Percentiles rank a stretch among this genome's conserved stretches.
These are phyloP conservation scores for Davidsoniella neocaledoniae DNA, from an alignment of 2,329 filamentous ascomycete species.

Conservation along the genomic window DNA sequence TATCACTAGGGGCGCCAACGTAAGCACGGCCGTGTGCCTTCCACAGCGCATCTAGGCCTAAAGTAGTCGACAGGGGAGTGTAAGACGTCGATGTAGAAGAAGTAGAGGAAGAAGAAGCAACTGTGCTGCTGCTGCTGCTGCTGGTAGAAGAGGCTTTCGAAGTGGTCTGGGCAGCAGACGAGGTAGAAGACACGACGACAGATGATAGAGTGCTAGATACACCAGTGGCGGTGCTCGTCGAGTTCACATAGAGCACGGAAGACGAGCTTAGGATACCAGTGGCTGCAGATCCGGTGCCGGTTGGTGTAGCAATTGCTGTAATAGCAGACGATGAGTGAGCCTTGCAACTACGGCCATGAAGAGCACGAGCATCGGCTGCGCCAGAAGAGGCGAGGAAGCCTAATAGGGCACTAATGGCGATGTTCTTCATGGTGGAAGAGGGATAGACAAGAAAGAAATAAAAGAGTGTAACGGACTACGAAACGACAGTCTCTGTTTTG, in stretches of 20 bases:
- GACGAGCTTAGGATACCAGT: not conserved
- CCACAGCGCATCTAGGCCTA: constrained; percentile 1
- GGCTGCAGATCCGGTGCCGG: not conserved
- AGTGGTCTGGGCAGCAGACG: not conserved
- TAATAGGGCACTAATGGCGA: constrained; percentile 7
- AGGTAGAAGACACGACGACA: not conserved
- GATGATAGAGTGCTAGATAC: not conserved
- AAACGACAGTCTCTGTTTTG: not conserved
- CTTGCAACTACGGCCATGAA: constrained; percentile 5
- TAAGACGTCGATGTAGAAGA: not conserved
- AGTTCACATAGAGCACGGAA: not conserved
- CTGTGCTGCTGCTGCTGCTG: too few relatives aligned
- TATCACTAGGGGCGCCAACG: constrained; percentile 41
- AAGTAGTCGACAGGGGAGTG: not conserved
- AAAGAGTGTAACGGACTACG: not conserved
- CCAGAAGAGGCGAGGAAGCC: constrained; percentile 6
- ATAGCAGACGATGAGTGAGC: not conserved
- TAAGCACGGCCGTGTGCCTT: constrained; percentile 24
- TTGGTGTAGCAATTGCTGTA: not conserved
- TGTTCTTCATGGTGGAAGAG: constrained; percentile 5
- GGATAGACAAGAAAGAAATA: not conserved
- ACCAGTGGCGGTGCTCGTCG: not conserved
- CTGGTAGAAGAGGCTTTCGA: not conserved
- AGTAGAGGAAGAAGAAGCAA: not conserved
- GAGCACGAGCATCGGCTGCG: constrained; percentile 1